These are phyloP conservation scores for Trichoderma asperellum DNA, from an alignment of 2,329 filamentous ascomycete species.

Conservation along the genomic window DNA sequence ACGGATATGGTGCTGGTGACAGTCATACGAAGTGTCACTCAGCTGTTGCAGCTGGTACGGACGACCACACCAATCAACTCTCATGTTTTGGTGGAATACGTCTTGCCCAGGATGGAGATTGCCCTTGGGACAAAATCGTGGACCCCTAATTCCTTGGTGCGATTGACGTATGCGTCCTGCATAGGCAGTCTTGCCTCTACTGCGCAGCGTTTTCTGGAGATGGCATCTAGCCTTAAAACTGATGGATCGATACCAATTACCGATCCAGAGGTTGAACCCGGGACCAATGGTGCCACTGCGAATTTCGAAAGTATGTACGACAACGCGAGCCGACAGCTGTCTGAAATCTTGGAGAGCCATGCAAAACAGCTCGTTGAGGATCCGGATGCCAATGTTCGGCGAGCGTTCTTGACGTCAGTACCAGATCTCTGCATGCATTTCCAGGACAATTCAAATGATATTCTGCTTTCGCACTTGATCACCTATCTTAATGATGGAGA, in stretches of 20 bases:
- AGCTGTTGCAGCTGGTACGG: slow-evolving; percentile 82
- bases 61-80: slow-evolving; percentile 82
- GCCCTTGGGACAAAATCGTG: slow-evolving; percentile 52
- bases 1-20: slow-evolving; percentile 84
- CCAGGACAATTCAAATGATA: slow-evolving; percentile 87
- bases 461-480: slow-evolving; percentile 94
- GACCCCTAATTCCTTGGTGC: slow-evolving; percentile 68
- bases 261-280: slow-evolving; percentile 79
- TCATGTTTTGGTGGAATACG: slow-evolving; percentile 70
- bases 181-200: slow-evolving; percentile 86
- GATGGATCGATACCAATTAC: slow-evolving; percentile 79
- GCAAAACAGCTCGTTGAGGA: slow-evolving; percentile 91
- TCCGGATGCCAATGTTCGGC: slow-evolving; percentile 78
- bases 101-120: slow-evolving; percentile 65
- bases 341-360: slow-evolving; percentile 82
- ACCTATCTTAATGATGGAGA: slow-evolving; percentile 96
- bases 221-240: slow-evolving; percentile 83
- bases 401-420: slow-evolving; percentile 90
- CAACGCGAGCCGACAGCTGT: slow-evolving; percentile 78
- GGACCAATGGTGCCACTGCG: slow-evolving; percentile 62
- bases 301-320: slow-evolving; percentile 86
- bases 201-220: slow-evolving; percentile 82
- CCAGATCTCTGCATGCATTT: slow-evolving; percentile 95
- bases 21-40: slow-evolving; percentile 83
- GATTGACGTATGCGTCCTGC: slow-evolving; percentile 91